A percentile compares a stretch with the other conserved stretches of the same genome.
Conservation (phyloP, 805 yeast genomes). For the Yamadazyma laniorum region DNA sequence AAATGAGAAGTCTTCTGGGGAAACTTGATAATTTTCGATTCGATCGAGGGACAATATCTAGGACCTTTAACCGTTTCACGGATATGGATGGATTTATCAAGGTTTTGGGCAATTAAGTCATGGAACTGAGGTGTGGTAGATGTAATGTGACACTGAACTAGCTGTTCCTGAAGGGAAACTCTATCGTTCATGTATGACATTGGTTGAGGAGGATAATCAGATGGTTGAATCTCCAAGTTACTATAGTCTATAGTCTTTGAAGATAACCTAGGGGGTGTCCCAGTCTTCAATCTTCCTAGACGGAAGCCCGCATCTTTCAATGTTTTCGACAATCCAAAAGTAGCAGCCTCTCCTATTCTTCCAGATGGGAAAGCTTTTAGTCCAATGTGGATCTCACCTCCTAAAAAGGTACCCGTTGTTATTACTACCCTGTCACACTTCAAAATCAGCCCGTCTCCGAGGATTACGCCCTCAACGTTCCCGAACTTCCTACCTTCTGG, state of each 20-base stretch:
- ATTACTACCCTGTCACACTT: constrained; percentile 70
- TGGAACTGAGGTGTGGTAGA: constrained; percentile 75
- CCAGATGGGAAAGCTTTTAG: constrained; percentile 81
- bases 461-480: constrained; percentile 64
- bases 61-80: constrained; percentile 95
- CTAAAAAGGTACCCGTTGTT: constrained; percentile 93
- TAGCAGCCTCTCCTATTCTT: constrained; percentile 87
- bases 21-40: constrained; percentile 80
- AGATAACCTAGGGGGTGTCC: constrained; percentile 91
- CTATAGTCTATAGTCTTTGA: constrained; percentile 67
- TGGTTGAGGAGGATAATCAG: constrained; percentile 84
- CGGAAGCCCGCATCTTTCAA: constrained; percentile 73
- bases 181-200: constrained; percentile 80
- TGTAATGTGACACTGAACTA: constrained; percentile 74
- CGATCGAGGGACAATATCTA: constrained; percentile 95
- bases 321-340: constrained; percentile 84
- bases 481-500: constrained; percentile 44
- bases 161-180: constrained; percentile 57
- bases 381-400: constrained; percentile 95
- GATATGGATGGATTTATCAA: constrained; percentile 85
- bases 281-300: constrained; percentile 90
- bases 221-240: constrained; percentile 64
- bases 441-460: constrained; percentile 64
- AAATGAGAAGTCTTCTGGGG: constrained; percentile 72
- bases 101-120: constrained; percentile 60